phyloP scores from a whole-genome alignment of 2,329 filamentous ascomycete species.

The Paraphaeosphaeria sporulosa region DNA sequence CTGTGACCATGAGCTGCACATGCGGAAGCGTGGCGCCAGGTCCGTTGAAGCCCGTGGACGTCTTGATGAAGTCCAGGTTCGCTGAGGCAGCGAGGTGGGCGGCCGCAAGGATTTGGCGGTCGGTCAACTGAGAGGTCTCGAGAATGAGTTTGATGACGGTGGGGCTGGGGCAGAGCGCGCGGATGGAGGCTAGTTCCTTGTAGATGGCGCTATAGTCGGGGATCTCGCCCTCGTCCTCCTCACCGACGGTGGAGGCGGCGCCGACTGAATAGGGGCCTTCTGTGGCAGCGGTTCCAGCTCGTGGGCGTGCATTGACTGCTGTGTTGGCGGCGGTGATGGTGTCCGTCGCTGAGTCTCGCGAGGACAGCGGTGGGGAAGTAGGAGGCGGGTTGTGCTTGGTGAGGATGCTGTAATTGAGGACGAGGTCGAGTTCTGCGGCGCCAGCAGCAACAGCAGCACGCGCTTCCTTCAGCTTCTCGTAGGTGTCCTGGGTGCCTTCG shows the following conservation, averaged over 20 bases:
- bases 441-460: slow-evolving; percentile 58
- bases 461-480: slow-evolving; percentile 61
- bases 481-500: slow-evolving; percentile 63
- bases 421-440: slow-evolving; percentile 66
- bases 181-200: slow-evolving; percentile 61
- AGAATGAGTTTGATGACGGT: slow-evolving; percentile 64
- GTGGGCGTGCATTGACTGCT: slow-evolving; percentile 29
- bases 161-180: slow-evolving; percentile 55
- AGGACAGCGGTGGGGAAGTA: slow-evolving; percentile 19
- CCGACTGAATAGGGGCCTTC: slow-evolving; percentile 28
- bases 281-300: slow-evolving; percentile 15
- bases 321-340: slow-evolving; percentile 46
- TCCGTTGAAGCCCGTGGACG: slow-evolving; percentile 66
- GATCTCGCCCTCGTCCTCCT: slow-evolving; percentile 31
- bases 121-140: slow-evolving; percentile 62
- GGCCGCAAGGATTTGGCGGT: slow-evolving; percentile 61
- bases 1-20: slow-evolving; percentile 62
- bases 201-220: slow-evolving; percentile 60
- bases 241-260: slow-evolving; percentile 4
- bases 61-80: slow-evolving; percentile 67
- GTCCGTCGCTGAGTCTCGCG: slow-evolving; percentile 39
- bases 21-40: slow-evolving; percentile 61
- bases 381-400: slow-evolving; percentile 34
- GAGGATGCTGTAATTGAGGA: slow-evolving; percentile 63
- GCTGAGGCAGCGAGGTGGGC: slow-evolving; percentile 61